Percentiles rank a stretch among this genome's conserved stretches.
These are phyloP conservation scores for Areca catechu DNA, from an alignment of 176 grass and related monocot genomes.

Conservation along the genomic window DNA sequence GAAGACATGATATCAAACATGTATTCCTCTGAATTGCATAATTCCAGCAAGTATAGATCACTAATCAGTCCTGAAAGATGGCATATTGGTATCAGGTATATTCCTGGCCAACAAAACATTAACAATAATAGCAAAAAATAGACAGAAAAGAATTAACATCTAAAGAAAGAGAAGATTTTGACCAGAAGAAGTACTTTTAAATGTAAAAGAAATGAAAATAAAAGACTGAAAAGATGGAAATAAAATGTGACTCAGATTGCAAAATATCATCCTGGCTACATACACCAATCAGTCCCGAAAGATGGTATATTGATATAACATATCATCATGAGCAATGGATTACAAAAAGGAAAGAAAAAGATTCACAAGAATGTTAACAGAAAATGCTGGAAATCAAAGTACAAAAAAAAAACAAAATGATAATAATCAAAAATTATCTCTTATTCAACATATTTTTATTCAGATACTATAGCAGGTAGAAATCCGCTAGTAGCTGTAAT, in stretches of 20 bases:
- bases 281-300: slow-evolving; percentile 17
- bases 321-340: slow-evolving; percentile 7
- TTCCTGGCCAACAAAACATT: neutral
- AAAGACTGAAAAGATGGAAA: neutral
- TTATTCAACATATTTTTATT: no score
- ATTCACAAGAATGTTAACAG: no score
- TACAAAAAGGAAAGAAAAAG: no score
- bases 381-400: no score
- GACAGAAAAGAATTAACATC: neutral
- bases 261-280: slow-evolving; percentile 12
- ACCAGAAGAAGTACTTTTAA: neutral
- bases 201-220: slow-evolving; percentile 6
- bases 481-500: no score
- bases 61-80: slow-evolving; percentile 9
- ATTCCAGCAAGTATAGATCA: neutral
- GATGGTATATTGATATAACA: slow-evolving; percentile 16
- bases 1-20: no score
- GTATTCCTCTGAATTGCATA: slow-evolving; percentile 5
- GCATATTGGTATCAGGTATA: neutral
- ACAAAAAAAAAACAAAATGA: no score
- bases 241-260: slow-evolving; percentile 9
- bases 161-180: neutral
- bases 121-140: neutral
- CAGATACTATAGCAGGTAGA: no score
- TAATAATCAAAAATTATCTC: no score